Base-by-base conservation (phyloP, 306 rosid species). In the Glycine tomentella region DNA sequence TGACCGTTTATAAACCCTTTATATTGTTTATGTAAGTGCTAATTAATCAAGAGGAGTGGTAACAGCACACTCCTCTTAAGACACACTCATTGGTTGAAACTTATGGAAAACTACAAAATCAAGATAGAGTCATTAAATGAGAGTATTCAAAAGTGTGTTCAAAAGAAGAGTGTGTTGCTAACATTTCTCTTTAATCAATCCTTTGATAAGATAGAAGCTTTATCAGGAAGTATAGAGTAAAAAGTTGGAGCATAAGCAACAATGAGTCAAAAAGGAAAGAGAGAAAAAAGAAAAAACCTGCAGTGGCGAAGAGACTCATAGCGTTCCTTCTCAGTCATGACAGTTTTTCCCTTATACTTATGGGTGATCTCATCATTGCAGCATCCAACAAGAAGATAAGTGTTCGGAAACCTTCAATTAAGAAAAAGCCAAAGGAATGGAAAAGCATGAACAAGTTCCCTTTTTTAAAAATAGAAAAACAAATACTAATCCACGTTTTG, bases 261-360 rank as follows among this genome's bases (percentile, higher is more conserved):
- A 74, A 36, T 48, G 56, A 86, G 49, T 57, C 17, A 33, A 63
- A 33, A 6, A 0, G 17, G 38, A 55, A 53, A 4, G 12, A 38
- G 15, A 38, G 46, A 38, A 38, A 38, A 8, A 7, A 14, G n/a
- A 15, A 46, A 74, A 55, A 55, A 91, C 99, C 90, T 95, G 98
- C 99, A 95, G 86, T 95, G 99, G 80, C 99, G 98, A 81, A 95
- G 99, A 85, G 99, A 95, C 83, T 91, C 99, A 61, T 86, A 93
- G 77, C 99, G 97, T 76, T 95, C 99, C 3, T 81, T 74, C 69
- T 90, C 98, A 17, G 84, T 95, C 98, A 95, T 89, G 20, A 95
- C 99, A 86, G 99, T 95, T 82, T 91, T 95, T 57, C 99, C 99
- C 84, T 95, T 95, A 34, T 78, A 90, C 83, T 85, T 87, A 85